Evolutionary conservation across 257 asterid species (phyloP), one percentile per base, ranked within the genome.

Genomic region (Ligustrum vulgare): DNA sequence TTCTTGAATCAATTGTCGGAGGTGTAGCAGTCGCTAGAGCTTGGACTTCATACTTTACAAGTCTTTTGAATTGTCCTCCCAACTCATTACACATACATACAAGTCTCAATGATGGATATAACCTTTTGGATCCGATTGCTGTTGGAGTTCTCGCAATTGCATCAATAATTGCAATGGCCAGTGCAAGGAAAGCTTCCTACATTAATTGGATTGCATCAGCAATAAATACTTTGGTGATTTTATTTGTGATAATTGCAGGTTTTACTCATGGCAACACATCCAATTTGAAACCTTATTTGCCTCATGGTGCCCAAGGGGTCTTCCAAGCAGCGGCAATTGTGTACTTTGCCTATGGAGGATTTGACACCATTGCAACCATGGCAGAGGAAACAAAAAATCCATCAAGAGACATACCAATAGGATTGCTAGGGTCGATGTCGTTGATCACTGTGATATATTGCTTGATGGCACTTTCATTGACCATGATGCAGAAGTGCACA

Each of bases 31-130:
- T 87, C 18, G 87, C 93, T 47, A 76, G 93, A 69, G 75, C 86
- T 0, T 89, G 93, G 93, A 89, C 91, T 15, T 87, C 93, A 5
- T 89, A 89, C 85, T 89, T 89, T 79, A 77, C 91, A 28, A 80
- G 90, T 32, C 93, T 88, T 62, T 69, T 88, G 34, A 79, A 86
- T 75, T 86, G 82, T 34, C 82, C 82, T 1, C 74, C 89, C 36
- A 67, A 88, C 35, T 86, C 93, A 0, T 35, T 88, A 37, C 89
- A 87, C 67, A 80, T 88, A 47, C 86, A 78, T 73, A 81, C 89
- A 6, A 63, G 82, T 69, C 89, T 86, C 80, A 34, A 1, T 0
- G 67, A 84, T 0, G 89, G 82, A 10, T 83, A 77, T 81, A 80
- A 84, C 74, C 63, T 84, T 36, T 64, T 88, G 13, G 93, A 88